A percentile compares a stretch with the other conserved stretches of the same genome.
Evolutionary conservation across 176 grass and related monocot genomes (phyloP).

Genomic region (Ampelocalamus luodianensis): DNA sequence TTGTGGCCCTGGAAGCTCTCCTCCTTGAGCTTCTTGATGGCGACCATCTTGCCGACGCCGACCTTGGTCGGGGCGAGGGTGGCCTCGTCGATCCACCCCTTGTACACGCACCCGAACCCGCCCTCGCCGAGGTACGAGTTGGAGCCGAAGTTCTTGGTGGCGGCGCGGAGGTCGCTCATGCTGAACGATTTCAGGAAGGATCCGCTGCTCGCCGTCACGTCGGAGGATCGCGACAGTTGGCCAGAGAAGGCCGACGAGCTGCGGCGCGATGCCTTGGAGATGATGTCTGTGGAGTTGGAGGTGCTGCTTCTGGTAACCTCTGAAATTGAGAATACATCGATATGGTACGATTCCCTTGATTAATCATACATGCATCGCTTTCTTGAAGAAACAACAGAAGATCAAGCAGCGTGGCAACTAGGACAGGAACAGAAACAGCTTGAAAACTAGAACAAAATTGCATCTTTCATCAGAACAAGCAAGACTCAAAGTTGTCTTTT

Average conservation of each 20-base stretch:
- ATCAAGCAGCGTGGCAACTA: not conserved
- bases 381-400: not conserved
- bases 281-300: conserved; percentile 36
- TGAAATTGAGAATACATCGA: conserved; percentile 1
- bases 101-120: conserved; percentile 89
- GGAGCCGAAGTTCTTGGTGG: conserved; percentile 81
- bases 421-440: not conserved
- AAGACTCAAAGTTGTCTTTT: not conserved
- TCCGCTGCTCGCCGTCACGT: conserved; percentile 1
- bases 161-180: conserved; percentile 63
- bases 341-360: not conserved
- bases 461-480: not conserved
- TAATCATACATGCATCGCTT: not conserved
- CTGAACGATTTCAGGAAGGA: conserved; percentile 61
- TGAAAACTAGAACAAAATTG: not conserved
- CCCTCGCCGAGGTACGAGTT: conserved; percentile 74
- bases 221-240: not conserved
- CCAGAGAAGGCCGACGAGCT: conserved; percentile 28
- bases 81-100: conserved; percentile 87
- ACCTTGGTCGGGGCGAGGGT: conserved; percentile 63
- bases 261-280: conserved; percentile 36
- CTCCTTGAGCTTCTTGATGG: conserved; percentile 89
- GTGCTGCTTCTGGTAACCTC: conserved; percentile 53
- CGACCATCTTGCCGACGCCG: conserved; percentile 67
- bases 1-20: conserved; percentile 88